phyloP scores from a whole-genome alignment of 2,329 filamentous ascomycete genomes.

The Meredithiella fracta region DNA sequence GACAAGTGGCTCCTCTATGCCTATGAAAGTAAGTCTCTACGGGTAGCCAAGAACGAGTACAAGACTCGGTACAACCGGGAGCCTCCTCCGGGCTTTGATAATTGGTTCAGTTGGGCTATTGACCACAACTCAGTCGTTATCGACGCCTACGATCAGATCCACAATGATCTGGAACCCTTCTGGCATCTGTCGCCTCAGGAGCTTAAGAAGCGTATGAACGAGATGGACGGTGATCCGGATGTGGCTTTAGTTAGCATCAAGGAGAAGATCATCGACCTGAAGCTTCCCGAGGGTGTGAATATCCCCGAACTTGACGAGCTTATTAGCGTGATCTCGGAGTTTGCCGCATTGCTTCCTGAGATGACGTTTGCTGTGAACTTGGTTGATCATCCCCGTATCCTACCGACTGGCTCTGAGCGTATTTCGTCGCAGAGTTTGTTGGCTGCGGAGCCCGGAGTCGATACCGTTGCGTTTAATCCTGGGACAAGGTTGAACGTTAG shows the following conservation, averaged over 20 bases:
- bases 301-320: slow-evolving; percentile 27
- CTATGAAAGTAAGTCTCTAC: slow-evolving; percentile 30
- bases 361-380: slow-evolving; percentile 78
- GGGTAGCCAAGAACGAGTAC: slow-evolving; percentile 32
- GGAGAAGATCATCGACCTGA: slow-evolving; percentile 37
- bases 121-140: slow-evolving; percentile 52
- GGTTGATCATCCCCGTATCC: slow-evolving; percentile 55
- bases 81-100: slow-evolving; percentile 67
- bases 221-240: slow-evolving; percentile 25
- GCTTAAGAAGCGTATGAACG: slow-evolving; percentile 42
- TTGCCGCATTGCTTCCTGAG: slow-evolving; percentile 56
- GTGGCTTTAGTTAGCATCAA: slow-evolving; percentile 41
- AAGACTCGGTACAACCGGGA: slow-evolving; percentile 41
- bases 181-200: slow-evolving; percentile 54
- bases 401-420: slow-evolving; percentile 20
- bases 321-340: slow-evolving; percentile 52
- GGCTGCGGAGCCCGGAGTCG: not conserved
- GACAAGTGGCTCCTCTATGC: slow-evolving; percentile 34
- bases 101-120: slow-evolving; percentile 67
- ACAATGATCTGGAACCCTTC: slow-evolving; percentile 58
- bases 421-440: not conserved
- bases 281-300: slow-evolving; percentile 18
- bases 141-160: slow-evolving; percentile 69
- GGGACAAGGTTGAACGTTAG: not conserved
- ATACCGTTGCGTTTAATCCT: not conserved